These are phyloP conservation scores for Sordariomycetes sp. DNA, from an alignment of 2,329 filamentous ascomycete species.

Conservation along the genomic window DNA sequence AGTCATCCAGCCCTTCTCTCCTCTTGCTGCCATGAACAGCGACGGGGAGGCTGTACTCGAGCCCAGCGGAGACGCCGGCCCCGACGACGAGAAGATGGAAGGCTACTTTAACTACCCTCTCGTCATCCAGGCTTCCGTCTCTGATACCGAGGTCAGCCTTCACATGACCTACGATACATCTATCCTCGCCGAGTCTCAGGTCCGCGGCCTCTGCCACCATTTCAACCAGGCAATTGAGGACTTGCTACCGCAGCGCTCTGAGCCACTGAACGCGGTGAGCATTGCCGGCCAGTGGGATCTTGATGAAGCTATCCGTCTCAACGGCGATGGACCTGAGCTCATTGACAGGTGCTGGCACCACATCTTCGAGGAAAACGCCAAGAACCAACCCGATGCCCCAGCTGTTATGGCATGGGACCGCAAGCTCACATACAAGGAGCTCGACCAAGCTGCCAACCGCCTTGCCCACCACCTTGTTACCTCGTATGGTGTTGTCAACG, in stretches of 20 bases:
- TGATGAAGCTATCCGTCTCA: background rate
- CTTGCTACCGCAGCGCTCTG: slow-evolving; percentile 5
- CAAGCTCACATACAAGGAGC: slow-evolving; percentile 3
- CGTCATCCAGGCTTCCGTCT: slow-evolving; percentile 3
- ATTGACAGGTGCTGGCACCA: slow-evolving; percentile 1
- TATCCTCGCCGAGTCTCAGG: slow-evolving; percentile 4
- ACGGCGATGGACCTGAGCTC: background rate
- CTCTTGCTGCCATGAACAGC: background rate
- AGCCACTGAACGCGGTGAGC: background rate
- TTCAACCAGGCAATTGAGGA: slow-evolving; percentile 7
- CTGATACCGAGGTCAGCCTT: slow-evolving; percentile 2
- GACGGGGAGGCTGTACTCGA: background rate
- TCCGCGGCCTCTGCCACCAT: slow-evolving; percentile 6
- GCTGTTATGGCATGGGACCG: slow-evolving; percentile 36
- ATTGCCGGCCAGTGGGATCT: slow-evolving; percentile 2
- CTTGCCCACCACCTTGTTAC: slow-evolving; percentile 6
- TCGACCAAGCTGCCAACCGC: slow-evolving; percentile 1
- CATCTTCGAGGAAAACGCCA: slow-evolving; percentile 1
- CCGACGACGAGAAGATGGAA: slow-evolving; percentile 17
- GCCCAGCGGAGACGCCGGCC: background rate
- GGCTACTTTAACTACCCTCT: slow-evolving; percentile 7
- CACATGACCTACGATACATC: slow-evolving; percentile 4
- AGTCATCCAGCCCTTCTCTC: slow-evolving; percentile 5
- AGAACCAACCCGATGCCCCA: slow-evolving; percentile 14
- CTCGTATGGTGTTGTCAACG: slow-evolving; percentile 10